These are phyloP conservation scores for Pleoardoris graminearum DNA, from an alignment of 2,329 filamentous ascomycete genomes.

Conservation along the genomic window DNA sequence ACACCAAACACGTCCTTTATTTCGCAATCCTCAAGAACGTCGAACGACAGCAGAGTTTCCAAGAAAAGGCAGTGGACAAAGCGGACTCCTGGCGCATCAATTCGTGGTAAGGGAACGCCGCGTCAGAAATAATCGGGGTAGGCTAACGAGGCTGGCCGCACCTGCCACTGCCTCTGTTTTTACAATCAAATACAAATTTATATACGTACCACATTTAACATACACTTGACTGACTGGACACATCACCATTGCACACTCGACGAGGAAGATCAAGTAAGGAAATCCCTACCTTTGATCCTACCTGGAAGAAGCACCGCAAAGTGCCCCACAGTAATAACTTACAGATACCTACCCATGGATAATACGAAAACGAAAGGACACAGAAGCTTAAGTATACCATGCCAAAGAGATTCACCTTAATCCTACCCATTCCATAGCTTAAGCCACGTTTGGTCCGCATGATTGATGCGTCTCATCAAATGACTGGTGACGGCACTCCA, in stretches of 20 bases:
- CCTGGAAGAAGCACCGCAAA: conserved; percentile 11
- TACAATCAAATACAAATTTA: not conserved
- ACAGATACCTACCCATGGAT: conserved; percentile 21
- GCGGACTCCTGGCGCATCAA: no score
- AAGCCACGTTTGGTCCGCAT: not conserved
- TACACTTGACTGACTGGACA: not conserved
- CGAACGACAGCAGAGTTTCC: no score
- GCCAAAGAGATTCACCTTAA: conserved; percentile 5
- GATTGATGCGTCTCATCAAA: no score
- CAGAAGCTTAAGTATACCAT: conserved; percentile 6
- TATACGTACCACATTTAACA: not conserved
- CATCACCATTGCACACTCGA: not conserved
- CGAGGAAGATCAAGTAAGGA: conserved; percentile 15
- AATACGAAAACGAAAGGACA: not conserved
- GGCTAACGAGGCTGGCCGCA: no score
- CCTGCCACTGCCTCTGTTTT: no score
- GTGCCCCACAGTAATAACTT: conserved; percentile 7
- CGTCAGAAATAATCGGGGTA: no score
- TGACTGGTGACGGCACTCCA: not conserved
- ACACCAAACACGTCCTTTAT: no score
- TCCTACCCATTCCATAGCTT: conserved; percentile 11
- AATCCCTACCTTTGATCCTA: conserved; percentile 28
- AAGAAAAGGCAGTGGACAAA: no score
- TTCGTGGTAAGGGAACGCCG: no score
- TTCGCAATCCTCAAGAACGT: no score